Base-by-base conservation (phyloP, 306 rosid genomes). In the Acacia acuminata region DNA sequence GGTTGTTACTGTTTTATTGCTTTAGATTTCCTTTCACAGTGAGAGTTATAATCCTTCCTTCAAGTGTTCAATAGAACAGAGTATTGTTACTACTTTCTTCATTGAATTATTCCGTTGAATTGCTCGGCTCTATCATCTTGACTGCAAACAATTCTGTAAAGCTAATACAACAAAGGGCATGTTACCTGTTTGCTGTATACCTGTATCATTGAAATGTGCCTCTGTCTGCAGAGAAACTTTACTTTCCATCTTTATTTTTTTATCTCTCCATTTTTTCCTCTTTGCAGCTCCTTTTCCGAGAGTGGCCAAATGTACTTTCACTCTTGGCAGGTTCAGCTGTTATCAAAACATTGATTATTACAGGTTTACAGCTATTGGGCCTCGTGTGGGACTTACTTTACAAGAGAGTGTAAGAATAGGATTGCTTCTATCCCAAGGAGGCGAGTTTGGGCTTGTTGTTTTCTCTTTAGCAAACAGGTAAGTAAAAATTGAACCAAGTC, bases 341-440 rank as follows among this genome's bases (percentile, higher is more conserved):
- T 70, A 92, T 96, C 85, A 96, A 96, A 89, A 96, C 99, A 25
- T 75, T 92, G 87, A 94, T 96, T 81, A 94, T 94, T 82, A 94
- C 97, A n/a, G n/a, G n/a, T n/a, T 94, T 82, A 94, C 97, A 42
- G 97, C 97, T 10, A 94, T 96, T 68, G 99, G 99, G 73, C 99
- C 98, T 71, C 98, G 96, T 84, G 98, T 96, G 77, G 99, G 99
- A n/a, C 94, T 96, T 79, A 83, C 92, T 58, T 72, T 91, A 70
- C 96, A 91, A 88, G 99, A 96, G 87, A 96, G 98, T 89, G 95
- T 96, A 79, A 90, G 99, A 92, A 94, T 96, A 83, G 99, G 99
- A 44, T 87, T 96, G 75, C 98, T 96, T 79, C 89, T 96, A 76
- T 96, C 99, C 74, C 99, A 96, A 87, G 99, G 99, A 86, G 99